A percentile compares a stretch with the other conserved stretches of the same genome.
Evolutionary conservation across 805 yeast genomes (phyloP).

Genomic region (Yarrowia bubula): DNA sequence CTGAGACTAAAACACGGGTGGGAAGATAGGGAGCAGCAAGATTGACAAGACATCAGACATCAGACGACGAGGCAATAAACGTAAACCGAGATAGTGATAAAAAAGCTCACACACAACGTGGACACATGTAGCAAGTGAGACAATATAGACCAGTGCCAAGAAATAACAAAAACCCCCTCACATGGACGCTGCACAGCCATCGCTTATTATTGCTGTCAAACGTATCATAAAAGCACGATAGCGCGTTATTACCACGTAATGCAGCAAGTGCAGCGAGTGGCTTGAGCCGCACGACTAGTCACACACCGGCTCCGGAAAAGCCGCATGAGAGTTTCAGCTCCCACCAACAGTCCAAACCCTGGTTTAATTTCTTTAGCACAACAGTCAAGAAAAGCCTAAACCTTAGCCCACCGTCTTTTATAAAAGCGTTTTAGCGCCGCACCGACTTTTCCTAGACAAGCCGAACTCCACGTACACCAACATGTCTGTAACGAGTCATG

Average conservation of each 20-base stretch:
- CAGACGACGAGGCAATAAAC: constrained; percentile 22
- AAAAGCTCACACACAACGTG: too few relatives aligned
- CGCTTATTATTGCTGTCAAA: too few relatives aligned
- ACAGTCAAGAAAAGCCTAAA: background rate
- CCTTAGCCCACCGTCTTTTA: too few relatives aligned
- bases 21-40: background rate
- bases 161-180: too few relatives aligned
- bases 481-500: background rate
- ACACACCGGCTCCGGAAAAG: too few relatives aligned
- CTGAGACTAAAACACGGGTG: background rate
- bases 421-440: background rate
- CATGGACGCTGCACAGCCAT: too few relatives aligned
- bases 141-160: background rate
- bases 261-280: too few relatives aligned
- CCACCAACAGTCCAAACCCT: background rate
- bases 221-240: too few relatives aligned
- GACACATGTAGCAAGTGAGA: too few relatives aligned
- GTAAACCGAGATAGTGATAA: background rate
- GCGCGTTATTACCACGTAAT: too few relatives aligned
- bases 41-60: background rate
- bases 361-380: background rate
- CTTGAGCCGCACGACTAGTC: too few relatives aligned
- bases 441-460: background rate
- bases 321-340: background rate
- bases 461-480: background rate